A percentile compares a stretch with the other conserved stretches of the same genome.
These are phyloP conservation scores for Penstemon davidsonii DNA, from an alignment of 257 asterid genomes.

Conservation along the genomic window DNA sequence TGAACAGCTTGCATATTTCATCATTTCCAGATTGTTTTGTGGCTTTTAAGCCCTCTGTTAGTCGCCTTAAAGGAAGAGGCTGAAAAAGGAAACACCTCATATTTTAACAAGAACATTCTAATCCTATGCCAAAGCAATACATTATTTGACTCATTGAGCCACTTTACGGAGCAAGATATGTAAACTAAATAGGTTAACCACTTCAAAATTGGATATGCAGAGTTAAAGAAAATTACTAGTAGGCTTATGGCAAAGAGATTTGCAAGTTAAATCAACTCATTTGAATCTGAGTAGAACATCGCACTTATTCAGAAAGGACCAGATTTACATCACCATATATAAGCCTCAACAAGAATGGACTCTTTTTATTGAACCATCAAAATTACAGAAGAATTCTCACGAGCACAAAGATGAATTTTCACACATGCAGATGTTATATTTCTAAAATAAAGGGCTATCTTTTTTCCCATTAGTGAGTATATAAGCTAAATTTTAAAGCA, in stretches of 20 bases:
- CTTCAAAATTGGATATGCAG: background rate
- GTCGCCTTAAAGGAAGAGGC: constrained; percentile 85
- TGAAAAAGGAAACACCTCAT: constrained; percentile 41
- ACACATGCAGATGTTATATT: constrained; percentile 1
- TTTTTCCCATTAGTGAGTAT: background rate
- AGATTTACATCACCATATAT: background rate
- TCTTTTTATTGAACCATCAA: background rate
- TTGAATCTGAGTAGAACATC: background rate
- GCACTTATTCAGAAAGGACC: background rate
- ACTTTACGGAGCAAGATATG: constrained; percentile 8
- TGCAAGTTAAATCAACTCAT: constrained; percentile 11
- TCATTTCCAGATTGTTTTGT: constrained; percentile 63
- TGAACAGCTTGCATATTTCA: constrained; percentile 73
- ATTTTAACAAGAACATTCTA: constrained; percentile 19
- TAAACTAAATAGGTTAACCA: constrained; percentile 10
- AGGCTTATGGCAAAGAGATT: background rate
- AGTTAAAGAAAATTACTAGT: constrained; percentile 9
- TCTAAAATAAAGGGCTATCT: constrained; percentile 6
- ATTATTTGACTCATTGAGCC: background rate
- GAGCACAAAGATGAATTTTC: constrained; percentile 15
- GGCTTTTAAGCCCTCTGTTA: constrained; percentile 72
- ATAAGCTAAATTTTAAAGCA: constrained; percentile 6
- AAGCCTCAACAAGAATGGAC: background rate
- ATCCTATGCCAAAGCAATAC: constrained; percentile 12
- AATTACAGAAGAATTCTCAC: background rate